phyloP scores from a whole-genome alignment of 2,329 filamentous ascomycete genomes.

The Lecanicillium sp. region DNA sequence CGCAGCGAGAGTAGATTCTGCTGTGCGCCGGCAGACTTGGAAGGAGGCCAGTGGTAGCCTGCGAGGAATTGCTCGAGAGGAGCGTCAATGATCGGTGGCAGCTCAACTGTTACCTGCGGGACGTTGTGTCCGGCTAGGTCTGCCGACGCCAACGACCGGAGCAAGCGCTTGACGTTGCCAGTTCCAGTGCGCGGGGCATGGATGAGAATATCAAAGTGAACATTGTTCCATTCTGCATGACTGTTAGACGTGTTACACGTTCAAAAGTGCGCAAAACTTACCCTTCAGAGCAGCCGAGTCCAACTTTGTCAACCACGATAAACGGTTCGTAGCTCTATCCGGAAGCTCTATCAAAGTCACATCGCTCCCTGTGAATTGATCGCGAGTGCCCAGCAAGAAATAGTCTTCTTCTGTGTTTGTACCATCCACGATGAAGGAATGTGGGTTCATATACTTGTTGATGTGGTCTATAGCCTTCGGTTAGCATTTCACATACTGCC shows the following conservation, averaged over 20 bases:
- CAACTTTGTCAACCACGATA: conserved; percentile 71
- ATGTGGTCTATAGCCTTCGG: conserved; percentile 47
- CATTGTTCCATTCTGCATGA: conserved; percentile 62
- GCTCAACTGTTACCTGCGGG: conserved; percentile 76
- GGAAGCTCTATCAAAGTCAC: conserved; percentile 72
- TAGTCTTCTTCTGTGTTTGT: conserved; percentile 57
- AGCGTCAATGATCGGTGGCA: conserved; percentile 63
- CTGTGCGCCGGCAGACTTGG: conserved; percentile 23
- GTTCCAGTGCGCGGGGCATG: conserved; percentile 64
- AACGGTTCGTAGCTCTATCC: conserved; percentile 47
- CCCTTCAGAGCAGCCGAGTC: conserved; percentile 63
- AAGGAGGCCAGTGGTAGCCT: conserved; percentile 59
- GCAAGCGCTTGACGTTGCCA: conserved; percentile 66
- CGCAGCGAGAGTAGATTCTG: conserved; percentile 59
- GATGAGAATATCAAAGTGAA: conserved; percentile 74
- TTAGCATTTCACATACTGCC: conserved; percentile 11
- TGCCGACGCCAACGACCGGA: conserved; percentile 65
- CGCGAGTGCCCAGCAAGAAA: conserved; percentile 53
- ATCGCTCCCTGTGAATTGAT: conserved; percentile 40
- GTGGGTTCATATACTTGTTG: conserved; percentile 65
- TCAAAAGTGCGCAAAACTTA: conserved; percentile 24
- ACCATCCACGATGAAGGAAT: conserved; percentile 66
- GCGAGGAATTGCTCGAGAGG: conserved; percentile 55
- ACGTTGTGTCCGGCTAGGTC: conserved; percentile 64
- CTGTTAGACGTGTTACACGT: conserved; percentile 13